phyloP scores from a whole-genome alignment of 176 grass and related monocot species.

The Aechmea fasciata region DNA sequence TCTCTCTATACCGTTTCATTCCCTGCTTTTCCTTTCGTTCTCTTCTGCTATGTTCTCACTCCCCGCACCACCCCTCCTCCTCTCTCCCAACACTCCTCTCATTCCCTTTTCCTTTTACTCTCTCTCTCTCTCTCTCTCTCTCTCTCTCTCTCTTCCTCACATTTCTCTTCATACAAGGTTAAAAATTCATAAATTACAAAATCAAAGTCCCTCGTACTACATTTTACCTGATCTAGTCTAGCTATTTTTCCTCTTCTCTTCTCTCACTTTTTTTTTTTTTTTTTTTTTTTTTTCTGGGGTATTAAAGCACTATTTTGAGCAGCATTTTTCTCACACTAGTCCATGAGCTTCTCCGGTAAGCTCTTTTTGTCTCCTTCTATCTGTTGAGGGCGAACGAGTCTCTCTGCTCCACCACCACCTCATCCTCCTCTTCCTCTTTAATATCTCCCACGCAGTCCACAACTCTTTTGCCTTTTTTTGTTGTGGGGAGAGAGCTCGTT shows the following conservation, averaged over 20 bases:
- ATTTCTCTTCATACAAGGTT: slow-evolving; percentile 22
- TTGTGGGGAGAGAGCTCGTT: too few species aligned
- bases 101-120: background rate
- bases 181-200: background rate
- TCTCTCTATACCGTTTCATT: slow-evolving; percentile 34
- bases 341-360: background rate
- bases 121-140: slow-evolving; percentile 30
- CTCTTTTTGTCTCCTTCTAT: background rate
- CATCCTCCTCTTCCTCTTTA: background rate
- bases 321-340: background rate
- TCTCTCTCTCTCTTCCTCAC: slow-evolving; percentile 14
- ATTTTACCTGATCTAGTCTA: background rate
- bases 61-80: background rate
- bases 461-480: too few species aligned
- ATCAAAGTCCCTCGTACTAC: background rate
- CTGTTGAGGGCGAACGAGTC: background rate
- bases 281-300: too few species aligned
- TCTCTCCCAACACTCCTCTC: background rate
- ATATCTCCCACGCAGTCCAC: background rate
- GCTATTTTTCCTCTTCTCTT: too few species aligned
- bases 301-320: background rate
- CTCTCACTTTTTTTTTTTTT: background rate
- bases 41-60: slow-evolving; percentile 10
- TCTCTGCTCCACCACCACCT: background rate
- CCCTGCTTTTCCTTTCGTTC: slow-evolving; percentile 38